These are phyloP conservation scores for Agaricus sinodeliciosus DNA, from an alignment of 768 basidiomycete genomes.

Conservation along the genomic window DNA sequence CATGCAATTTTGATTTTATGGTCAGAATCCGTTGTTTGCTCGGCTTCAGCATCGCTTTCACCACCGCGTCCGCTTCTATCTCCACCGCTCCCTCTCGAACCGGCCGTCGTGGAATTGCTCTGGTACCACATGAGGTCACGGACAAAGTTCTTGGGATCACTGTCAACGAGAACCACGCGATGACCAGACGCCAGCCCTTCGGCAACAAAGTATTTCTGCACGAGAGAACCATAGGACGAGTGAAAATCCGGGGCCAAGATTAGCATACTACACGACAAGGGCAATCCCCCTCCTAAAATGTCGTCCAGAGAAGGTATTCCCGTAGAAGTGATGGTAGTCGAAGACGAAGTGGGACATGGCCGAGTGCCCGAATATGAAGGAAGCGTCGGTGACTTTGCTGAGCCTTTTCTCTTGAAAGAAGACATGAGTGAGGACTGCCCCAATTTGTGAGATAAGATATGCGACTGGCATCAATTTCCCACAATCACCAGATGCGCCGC, in stretches of 20 bases:
- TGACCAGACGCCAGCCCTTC: slow-evolving; percentile 80
- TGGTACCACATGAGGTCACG: slow-evolving; percentile 81
- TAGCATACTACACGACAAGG: slow-evolving; percentile 69
- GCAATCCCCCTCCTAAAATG: slow-evolving; percentile 87
- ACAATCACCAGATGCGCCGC: not conserved
- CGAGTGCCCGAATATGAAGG: slow-evolving; percentile 47
- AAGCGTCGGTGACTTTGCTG: slow-evolving; percentile 31
- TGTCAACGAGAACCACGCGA: slow-evolving; percentile 57
- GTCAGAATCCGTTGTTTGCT: slow-evolving; percentile 34
- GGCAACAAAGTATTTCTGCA: slow-evolving; percentile 84
- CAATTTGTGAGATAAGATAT: not conserved
- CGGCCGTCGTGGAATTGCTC: slow-evolving; percentile 15
- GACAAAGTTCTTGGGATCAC: slow-evolving; percentile 50
- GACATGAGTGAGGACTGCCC: slow-evolving; percentile 39
- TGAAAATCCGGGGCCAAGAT: slow-evolving; percentile 82
- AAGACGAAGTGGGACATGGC: slow-evolving; percentile 46
- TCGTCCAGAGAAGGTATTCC: slow-evolving; percentile 94
- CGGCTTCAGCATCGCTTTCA: slow-evolving; percentile 25
- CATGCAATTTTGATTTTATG: slow-evolving; percentile 92
- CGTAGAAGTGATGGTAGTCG: slow-evolving; percentile 64
- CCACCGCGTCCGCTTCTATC: slow-evolving; percentile 25
- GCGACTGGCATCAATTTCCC: not conserved
- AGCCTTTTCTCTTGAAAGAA: slow-evolving; percentile 69
- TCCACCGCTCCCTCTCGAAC: slow-evolving; percentile 20
- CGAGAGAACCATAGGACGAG: slow-evolving; percentile 77